Evolutionary conservation across 208 protist genomes (phyloP).

Genomic region (Leishmania amazonensis): DNA sequence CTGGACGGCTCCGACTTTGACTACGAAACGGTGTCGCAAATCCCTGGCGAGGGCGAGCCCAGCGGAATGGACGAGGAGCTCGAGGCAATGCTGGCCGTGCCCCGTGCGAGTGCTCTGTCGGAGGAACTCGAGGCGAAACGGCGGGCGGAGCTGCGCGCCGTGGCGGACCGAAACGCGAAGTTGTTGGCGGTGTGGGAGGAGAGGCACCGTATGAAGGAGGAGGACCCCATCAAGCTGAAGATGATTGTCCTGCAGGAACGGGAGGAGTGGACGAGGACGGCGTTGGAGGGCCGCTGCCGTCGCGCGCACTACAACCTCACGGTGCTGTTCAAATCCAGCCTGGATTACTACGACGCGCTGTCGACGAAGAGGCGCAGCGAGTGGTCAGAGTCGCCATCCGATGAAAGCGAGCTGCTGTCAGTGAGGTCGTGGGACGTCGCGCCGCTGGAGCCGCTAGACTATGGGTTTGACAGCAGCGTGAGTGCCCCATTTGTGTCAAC

Average conservation of each 20-base stretch:
- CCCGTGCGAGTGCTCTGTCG: background rate
- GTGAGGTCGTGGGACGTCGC: conserved; percentile 4
- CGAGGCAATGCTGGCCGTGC: conserved; percentile 5
- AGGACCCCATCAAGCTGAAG: background rate
- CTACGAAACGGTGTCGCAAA: conserved; percentile 7
- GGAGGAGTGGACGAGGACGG: conserved; percentile 2
- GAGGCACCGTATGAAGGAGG: background rate
- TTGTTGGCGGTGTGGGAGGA: background rate
- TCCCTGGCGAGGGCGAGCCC: conserved; percentile 7
- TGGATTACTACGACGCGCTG: conserved; percentile 2
- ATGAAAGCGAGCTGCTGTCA: conserved; percentile 2
- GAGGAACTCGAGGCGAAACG: conserved; percentile 3
- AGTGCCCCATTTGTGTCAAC: too few relatives aligned
- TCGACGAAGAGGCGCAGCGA: background rate
- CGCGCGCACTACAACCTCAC: conserved; percentile 20
- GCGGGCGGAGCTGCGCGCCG: background rate
- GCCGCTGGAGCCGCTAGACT: background rate
- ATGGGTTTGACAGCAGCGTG: background rate
- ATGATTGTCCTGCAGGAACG: conserved; percentile 15
- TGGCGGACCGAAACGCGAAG: conserved; percentile 3
- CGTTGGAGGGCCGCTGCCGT: conserved; percentile 18
- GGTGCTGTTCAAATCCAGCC: conserved; percentile 14
- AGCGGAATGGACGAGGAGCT: background rate
- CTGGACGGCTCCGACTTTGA: conserved; percentile 5
- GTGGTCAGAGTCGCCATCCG: background rate